Evolutionary conservation across 345 rosid species (phyloP), one percentile per base, ranked within the genome.

Genomic region (Psidium guajava): DNA sequence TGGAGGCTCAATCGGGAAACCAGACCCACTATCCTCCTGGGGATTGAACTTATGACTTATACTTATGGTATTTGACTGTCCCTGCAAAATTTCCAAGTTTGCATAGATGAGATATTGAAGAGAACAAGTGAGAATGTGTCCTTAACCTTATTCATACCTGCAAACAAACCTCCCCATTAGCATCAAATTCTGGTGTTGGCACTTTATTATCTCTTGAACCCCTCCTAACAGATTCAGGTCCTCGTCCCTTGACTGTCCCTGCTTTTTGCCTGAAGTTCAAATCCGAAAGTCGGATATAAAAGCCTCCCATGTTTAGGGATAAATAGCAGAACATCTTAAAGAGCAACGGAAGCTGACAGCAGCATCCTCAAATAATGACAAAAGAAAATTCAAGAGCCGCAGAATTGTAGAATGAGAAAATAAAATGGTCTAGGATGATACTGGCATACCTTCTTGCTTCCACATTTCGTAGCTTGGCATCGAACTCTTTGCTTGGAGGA

Each of bases 401-500:
- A 32, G 24, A 69, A 69, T 16, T 18, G 44, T 32, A 69, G 12
- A 32, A 69, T 32, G 20, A 54, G 77, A 69, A 69, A 24, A 40
- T 40, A 69, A 64, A 28, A 69, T 32, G 77, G 77, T 18, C 47
- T 16, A 5, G 3, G 13, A 20, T 32, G 47, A 69, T 32, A 69
- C 47, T 51, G 32, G 42, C 85, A 47, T 90, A 95, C 98, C 89
- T 92, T 93, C 90, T 92, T 82, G 91, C 92, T 92, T 92, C 95
- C 85, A 87, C 92, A 7, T 90, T 83, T 5, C 93, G 93, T 80
- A 89, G 86, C 84, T 92, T 95, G 87, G 93, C 93, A 85, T 94
- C 98, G 6, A 94, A 90, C 88, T 95, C 98, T 89, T 94, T 95
- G 91, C 96, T 93, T 54, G 98, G 98, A 5, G 93, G 93, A 88